Percentiles rank a stretch among this genome's conserved stretches.
Conservation (phyloP, 192 early-diverging fungal species). For the Entrophospora sp. region DNA sequence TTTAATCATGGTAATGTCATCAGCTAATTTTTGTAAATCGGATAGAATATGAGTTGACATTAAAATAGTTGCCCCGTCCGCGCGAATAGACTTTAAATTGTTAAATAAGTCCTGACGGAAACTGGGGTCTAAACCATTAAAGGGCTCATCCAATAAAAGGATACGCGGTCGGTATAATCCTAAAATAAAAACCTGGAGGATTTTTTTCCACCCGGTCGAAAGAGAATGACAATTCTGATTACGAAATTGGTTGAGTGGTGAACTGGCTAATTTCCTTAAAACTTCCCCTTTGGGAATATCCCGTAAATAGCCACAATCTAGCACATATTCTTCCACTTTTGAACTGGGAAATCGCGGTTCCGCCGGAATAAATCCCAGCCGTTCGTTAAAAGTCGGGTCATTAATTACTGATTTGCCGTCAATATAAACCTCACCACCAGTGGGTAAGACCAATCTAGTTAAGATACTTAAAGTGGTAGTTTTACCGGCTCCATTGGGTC, state of each 20-base stretch:
- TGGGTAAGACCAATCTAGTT: slow-evolving; percentile 29
- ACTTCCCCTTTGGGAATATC: slow-evolving; percentile 1
- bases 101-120: slow-evolving; percentile 8
- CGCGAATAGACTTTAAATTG: not conserved
- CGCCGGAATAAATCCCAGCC: slow-evolving; percentile 4
- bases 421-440: slow-evolving; percentile 18
- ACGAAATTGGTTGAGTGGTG: not conserved
- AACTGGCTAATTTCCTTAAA: not conserved
- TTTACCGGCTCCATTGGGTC: slow-evolving; percentile 56
- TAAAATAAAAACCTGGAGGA: slow-evolving; percentile 1
- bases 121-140: slow-evolving; percentile 6
- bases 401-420: not conserved
- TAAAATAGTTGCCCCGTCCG: not conserved
- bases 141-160: not conserved
- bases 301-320: not conserved
- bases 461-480: slow-evolving; percentile 38
- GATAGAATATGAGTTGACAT: slow-evolving; percentile 6
- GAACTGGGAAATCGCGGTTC: not conserved
- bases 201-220: slow-evolving; percentile 7
- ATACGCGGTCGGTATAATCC: not conserved
- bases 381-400: not conserved
- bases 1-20: slow-evolving; percentile 10
- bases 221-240: slow-evolving; percentile 3
- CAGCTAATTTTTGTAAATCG: slow-evolving; percentile 6
- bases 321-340: not conserved